phyloP scores from a whole-genome alignment of 371 early-diverging fungal genomes.

The Mortierella sp. region DNA sequence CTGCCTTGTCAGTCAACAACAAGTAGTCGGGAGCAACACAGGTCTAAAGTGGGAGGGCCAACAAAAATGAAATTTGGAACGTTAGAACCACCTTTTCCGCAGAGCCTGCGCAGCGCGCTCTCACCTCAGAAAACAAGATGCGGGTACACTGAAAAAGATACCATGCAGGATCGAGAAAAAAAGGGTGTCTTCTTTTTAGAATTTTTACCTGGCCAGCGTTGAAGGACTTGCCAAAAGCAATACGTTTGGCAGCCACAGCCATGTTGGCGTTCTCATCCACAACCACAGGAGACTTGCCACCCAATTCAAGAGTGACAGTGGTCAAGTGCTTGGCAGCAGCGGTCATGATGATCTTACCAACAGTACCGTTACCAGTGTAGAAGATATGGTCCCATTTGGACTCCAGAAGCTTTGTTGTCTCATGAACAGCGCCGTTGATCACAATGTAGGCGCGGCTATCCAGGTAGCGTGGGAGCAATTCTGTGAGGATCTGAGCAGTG shows the following conservation, averaged over 20 bases:
- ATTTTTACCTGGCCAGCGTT: constrained; percentile 90
- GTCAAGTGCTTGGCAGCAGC: constrained; percentile 82
- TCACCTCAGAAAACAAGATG: too few species aligned
- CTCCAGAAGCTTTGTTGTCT: constrained; percentile 80
- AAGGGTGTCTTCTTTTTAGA: not conserved
- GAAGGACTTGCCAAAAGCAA: constrained; percentile 84
- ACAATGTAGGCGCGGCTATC: constrained; percentile 74
- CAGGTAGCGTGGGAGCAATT: constrained; percentile 77
- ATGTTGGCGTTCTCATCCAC: constrained; percentile 76
- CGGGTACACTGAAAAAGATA: too few species aligned
- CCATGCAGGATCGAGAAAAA: not conserved
- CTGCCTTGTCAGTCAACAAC: constrained; percentile 65
- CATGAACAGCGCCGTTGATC: constrained; percentile 83
- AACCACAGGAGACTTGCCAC: constrained; percentile 88
- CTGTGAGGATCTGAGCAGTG: constrained; percentile 72
- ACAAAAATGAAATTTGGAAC: too few species aligned
- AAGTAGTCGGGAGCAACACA: constrained; percentile 93
- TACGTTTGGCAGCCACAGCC: constrained; percentile 73
- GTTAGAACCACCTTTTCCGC: too few species aligned
- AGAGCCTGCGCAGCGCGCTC: too few species aligned
- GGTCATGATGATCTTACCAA: constrained; percentile 81
- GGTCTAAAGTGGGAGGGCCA: constrained; percentile 58
- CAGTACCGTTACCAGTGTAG: constrained; percentile 85
- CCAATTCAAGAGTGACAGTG: constrained; percentile 84
- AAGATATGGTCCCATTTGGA: constrained; percentile 85